A percentile compares a stretch with the other conserved stretches of the same genome.
These are phyloP conservation scores for Phytophthora rubi DNA, from an alignment of 352 stramenopile genomes.

Conservation along the genomic window DNA sequence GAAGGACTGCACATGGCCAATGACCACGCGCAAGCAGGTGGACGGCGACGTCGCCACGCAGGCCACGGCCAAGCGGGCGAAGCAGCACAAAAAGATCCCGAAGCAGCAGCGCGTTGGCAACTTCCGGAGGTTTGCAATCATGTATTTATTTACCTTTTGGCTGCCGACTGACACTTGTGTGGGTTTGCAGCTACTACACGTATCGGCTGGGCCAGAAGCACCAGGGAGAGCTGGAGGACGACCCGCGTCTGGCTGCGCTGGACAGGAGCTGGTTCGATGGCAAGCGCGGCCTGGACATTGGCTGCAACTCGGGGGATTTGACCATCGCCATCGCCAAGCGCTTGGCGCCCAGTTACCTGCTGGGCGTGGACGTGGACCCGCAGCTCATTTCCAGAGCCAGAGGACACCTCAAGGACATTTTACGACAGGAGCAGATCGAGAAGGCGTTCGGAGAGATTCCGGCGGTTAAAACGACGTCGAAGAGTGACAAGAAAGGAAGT, in stretches of 20 bases:
- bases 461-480: conserved; percentile 11
- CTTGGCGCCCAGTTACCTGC: conserved; percentile 60
- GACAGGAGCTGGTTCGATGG: conserved; percentile 68
- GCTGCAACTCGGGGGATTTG: conserved; percentile 85
- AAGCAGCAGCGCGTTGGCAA: conserved; percentile 74
- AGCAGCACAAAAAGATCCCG: conserved; percentile 33
- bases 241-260: conserved; percentile 67
- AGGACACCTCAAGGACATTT: conserved; percentile 65
- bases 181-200: conserved; percentile 66
- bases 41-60: background rate
- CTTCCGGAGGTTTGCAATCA: conserved; percentile 61
- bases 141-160: background rate
- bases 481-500: background rate
- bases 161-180: conserved; percentile 4
- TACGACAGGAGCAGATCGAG: conserved; percentile 65
- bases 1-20: background rate
- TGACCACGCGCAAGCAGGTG: conserved; percentile 24
- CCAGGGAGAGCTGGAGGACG: conserved; percentile 54
- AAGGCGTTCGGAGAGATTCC: conserved; percentile 60
- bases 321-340: conserved; percentile 72
- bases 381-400: conserved; percentile 67
- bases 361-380: conserved; percentile 79
- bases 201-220: conserved; percentile 72
- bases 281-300: conserved; percentile 77
- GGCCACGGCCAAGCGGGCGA: conserved; percentile 14